Base-by-base conservation (phyloP, 345 rosid genomes). In the Acer saccharum region DNA sequence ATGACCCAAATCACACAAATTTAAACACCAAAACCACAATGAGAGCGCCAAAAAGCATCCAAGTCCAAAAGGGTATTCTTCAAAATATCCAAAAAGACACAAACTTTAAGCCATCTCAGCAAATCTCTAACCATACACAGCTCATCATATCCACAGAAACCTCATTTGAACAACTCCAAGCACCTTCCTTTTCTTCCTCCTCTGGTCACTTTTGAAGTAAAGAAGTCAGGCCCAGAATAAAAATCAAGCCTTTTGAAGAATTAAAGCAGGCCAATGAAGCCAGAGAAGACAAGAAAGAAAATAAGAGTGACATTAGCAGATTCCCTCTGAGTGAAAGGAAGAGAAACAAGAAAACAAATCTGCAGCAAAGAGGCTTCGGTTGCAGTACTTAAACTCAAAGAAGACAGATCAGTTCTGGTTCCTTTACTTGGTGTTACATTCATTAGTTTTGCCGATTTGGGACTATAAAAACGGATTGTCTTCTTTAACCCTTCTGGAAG, bases 291-390 rank as follows among this genome's bases (percentile, higher is more conserved):
- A 65, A 54, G 68, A 41, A 60, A 60, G 79, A 29, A 75, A 39
- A 80, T 70, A 54, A 29, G 41, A 61, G 81, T 71, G 69, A 71
- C 82, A 83, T 72, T 48, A 75, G 74, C 81, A 81, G 79, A 83
- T 23, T 71, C 12, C 46, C 10, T n/a, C 2, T 3, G 23, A 0
- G 69, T 10, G 62, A 35, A 35, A 69, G 60, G 6, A 35, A 4
- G 39, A 0, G 39, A 35, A 35, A 35, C 39, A 35, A n/a, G 62
- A 57, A 57, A 54, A 54, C 16, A 17, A 54, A 54, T 54, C 58
- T 14, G n/a, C 27, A 25, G 27, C 43, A 5, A 29, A 5, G 35
- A 55, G 60, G 58, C 3, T 4, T 6, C 2, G 44, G 10, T 29
- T 16, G 48, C 10, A 71, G 48, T 18, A 20, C 64, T 71, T 70